Conservation (phyloP, 2,329 filamentous ascomycete genomes). For the Nemania sp. region DNA sequence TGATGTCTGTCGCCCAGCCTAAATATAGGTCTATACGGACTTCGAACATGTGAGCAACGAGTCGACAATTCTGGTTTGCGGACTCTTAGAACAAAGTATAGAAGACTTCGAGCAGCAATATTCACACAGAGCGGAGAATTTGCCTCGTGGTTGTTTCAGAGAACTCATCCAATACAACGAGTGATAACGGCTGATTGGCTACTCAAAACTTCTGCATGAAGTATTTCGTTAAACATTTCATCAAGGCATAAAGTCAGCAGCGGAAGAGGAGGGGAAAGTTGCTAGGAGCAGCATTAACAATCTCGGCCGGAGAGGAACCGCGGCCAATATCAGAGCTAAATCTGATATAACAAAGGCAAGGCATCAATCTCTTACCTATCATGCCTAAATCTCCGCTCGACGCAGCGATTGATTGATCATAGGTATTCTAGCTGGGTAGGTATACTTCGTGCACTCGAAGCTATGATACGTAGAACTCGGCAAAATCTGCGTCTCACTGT, state of each 20-base stretch:
- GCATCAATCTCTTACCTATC: constrained; percentile 1
- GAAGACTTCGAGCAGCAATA: constrained; percentile 15
- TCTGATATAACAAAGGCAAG: not conserved
- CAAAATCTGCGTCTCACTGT: no score
- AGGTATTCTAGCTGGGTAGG: no score
- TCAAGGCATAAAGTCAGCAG: constrained; percentile 9
- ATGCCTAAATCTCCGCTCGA: not conserved
- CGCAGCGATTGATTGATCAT: not conserved
- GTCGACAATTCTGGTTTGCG: not conserved
- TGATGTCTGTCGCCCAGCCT: not conserved
- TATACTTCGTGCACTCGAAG: no score
- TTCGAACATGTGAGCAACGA: constrained; percentile 11
- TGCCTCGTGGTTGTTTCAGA: constrained; percentile 25
- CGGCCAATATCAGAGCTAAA: not conserved
- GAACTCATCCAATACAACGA: constrained; percentile 1
- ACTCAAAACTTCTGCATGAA: constrained; percentile 10
- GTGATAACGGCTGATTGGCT: constrained; percentile 7
- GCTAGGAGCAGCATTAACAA: not conserved
- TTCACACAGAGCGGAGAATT: constrained; percentile 28
- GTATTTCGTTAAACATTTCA: constrained; percentile 5
- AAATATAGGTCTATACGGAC: constrained; percentile 15
- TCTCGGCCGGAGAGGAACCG: not conserved
- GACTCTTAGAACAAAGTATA: not conserved
- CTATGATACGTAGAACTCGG: no score
- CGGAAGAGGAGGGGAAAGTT: not conserved